Evolutionary conservation across 441 rosid species (phyloP).

Genomic region (Metrosideros polymorpha): DNA sequence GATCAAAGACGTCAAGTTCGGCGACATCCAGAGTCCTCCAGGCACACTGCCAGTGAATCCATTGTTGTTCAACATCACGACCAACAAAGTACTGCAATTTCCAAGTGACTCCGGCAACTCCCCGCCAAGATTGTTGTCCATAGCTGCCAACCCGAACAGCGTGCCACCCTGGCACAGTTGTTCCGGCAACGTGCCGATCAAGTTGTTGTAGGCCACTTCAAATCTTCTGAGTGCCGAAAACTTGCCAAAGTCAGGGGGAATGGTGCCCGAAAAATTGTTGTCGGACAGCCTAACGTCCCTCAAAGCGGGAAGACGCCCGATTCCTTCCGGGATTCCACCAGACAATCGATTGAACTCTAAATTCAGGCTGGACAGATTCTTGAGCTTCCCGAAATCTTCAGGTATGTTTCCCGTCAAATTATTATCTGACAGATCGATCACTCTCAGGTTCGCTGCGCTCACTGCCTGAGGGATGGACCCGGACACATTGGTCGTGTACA

Average conservation of each 20-base stretch:
- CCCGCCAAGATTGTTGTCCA: constrained; percentile 36
- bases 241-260: constrained; percentile 45
- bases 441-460: constrained; percentile 16
- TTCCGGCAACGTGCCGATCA: constrained; percentile 37
- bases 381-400: constrained; percentile 32
- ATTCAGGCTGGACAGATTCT: constrained; percentile 10
- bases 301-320: constrained; percentile 34
- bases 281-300: constrained; percentile 18
- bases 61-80: constrained; percentile 12
- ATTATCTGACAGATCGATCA: constrained; percentile 38
- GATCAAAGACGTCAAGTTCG: constrained; percentile 7
- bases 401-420: constrained; percentile 46
- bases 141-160: constrained; percentile 26
- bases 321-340: constrained; percentile 39
- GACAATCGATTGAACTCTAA: constrained; percentile 32
- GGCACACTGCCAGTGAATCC: constrained; percentile 38
- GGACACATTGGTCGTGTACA: constrained; percentile 11
- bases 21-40: constrained; percentile 38
- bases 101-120: constrained; percentile 42
- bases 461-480: constrained; percentile 33
- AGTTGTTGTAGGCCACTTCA: constrained; percentile 25
- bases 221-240: constrained; percentile 24
- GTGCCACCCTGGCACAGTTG: constrained; percentile 29
- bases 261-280: constrained; percentile 39
- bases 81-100: constrained; percentile 26